Evolutionary conservation across 2,329 filamentous ascomycete genomes (phyloP).

Genomic region (Curvularia eragrostidis): DNA sequence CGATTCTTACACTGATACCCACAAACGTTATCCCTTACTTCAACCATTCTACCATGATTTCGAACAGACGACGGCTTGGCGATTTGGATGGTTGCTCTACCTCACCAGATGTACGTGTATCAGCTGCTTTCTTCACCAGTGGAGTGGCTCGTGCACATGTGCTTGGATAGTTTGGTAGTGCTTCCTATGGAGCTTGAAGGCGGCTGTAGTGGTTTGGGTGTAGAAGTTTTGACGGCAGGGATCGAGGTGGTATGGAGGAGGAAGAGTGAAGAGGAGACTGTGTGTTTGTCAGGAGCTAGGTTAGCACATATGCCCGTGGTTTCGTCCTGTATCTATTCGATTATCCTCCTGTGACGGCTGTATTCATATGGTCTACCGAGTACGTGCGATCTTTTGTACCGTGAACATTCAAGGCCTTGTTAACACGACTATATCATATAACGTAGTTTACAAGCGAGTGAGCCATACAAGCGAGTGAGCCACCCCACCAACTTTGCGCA

Average conservation of each 20-base stretch:
- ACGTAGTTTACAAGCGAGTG: too few species aligned
- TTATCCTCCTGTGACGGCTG: constrained; percentile 22
- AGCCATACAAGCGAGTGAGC: too few species aligned
- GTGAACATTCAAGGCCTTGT: not conserved
- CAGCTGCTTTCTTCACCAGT: not conserved
- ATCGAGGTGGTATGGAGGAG: constrained; percentile 33
- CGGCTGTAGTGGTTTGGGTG: constrained; percentile 44
- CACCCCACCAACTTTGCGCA: too few species aligned
- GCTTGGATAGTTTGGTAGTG: constrained; percentile 35
- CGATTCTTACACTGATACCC: constrained; percentile 55
- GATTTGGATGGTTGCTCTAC: constrained; percentile 37
- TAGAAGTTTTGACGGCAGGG: constrained; percentile 31
- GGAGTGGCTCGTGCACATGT: constrained; percentile 17
- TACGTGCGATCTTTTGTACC: constrained; percentile 15
- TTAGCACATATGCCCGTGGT: constrained; percentile 28
- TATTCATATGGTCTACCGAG: constrained; percentile 26
- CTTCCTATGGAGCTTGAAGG: constrained; percentile 39
- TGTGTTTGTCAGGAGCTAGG: constrained; percentile 40
- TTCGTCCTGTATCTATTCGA: constrained; percentile 22
- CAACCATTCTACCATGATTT: constrained; percentile 48
- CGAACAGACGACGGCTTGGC: constrained; percentile 48
- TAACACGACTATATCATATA: too few species aligned
- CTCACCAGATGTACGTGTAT: constrained; percentile 22
- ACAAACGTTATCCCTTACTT: constrained; percentile 48
- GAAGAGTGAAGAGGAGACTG: constrained; percentile 32